Conservation (phyloP, 2,329 filamentous ascomycete genomes). For the Colletotrichum chrysophilum region DNA sequence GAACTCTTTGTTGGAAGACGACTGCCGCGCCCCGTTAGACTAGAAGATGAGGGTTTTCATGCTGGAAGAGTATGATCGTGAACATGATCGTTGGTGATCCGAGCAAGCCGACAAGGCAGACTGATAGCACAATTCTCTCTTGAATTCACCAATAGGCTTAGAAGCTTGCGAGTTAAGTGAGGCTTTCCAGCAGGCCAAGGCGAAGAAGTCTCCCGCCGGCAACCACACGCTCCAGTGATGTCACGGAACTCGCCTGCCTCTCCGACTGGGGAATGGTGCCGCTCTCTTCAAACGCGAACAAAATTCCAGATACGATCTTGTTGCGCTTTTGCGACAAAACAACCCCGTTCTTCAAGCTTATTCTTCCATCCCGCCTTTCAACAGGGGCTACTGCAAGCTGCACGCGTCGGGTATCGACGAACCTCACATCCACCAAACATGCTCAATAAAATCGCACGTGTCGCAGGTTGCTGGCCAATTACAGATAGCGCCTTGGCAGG, state of each 20-base stretch:
- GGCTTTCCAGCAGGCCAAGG: background rate
- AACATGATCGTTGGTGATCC: background rate
- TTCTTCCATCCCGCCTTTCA: background rate
- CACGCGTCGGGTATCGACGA: background rate
- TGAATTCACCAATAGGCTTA: rapidly evolving
- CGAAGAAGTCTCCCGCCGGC: background rate
- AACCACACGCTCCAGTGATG: background rate
- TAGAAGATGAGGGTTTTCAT: background rate
- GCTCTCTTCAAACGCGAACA: background rate
- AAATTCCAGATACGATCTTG: background rate
- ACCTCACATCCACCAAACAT: background rate
- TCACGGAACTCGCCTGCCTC: background rate
- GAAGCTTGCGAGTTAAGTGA: background rate
- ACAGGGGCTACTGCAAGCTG: background rate
- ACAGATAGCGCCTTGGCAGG: background rate
- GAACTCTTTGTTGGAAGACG: background rate
- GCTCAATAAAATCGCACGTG: background rate
- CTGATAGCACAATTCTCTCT: background rate
- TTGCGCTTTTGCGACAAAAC: background rate
- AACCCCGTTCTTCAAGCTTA: background rate
- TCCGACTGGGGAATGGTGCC: background rate
- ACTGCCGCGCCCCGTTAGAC: rapidly evolving
- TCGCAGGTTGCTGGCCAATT: background rate
- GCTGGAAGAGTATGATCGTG: background rate
- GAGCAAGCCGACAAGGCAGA: background rate